Percentiles rank a stretch among this genome's conserved stretches.
Evolutionary conservation across 1,284 basidiomycete species (phyloP).

Genomic region (Leccinum huronense): DNA sequence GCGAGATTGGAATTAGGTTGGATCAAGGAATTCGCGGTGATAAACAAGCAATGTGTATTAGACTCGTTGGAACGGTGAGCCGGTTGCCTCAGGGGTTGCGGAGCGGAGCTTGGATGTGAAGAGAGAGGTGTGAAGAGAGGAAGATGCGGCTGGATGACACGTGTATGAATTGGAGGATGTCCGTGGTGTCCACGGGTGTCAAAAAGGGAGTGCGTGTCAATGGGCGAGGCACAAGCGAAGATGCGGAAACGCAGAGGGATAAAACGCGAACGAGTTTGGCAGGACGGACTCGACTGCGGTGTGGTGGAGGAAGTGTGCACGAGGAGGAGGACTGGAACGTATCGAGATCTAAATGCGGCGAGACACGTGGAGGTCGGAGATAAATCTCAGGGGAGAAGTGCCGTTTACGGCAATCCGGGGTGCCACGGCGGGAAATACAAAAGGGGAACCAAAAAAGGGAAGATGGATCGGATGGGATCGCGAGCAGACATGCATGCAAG

Average conservation of each 20-base stretch:
- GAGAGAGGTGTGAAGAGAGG: slow-evolving; percentile 21
- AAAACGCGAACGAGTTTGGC: background rate
- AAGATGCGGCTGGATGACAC: slow-evolving; percentile 22
- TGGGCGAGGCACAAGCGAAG: slow-evolving; percentile 8
- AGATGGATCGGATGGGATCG: slow-evolving; percentile 27
- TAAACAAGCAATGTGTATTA: slow-evolving; percentile 16
- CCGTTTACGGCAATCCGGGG: slow-evolving; percentile 34
- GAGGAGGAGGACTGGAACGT: slow-evolving; percentile 15
- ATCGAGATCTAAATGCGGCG: slow-evolving; percentile 27
- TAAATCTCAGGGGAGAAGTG: slow-evolving; percentile 29
- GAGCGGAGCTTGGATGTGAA: slow-evolving; percentile 26
- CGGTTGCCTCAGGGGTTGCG: slow-evolving; percentile 18
- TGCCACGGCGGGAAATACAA: slow-evolving; percentile 32
- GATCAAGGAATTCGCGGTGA: slow-evolving; percentile 22
- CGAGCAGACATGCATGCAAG: slow-evolving; percentile 20
- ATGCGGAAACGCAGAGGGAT: slow-evolving; percentile 12
- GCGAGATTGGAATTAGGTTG: slow-evolving; percentile 28
- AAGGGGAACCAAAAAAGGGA: slow-evolving; percentile 16
- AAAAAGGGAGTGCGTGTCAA: background rate
- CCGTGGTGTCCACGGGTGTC: slow-evolving; percentile 30
- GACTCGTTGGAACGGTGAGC: slow-evolving; percentile 12
- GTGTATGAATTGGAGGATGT: slow-evolving; percentile 15
- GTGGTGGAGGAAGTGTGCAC: slow-evolving; percentile 16
- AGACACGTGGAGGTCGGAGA: slow-evolving; percentile 35
- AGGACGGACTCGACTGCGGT: slow-evolving; percentile 28